Conservation (phyloP, 805 yeast genomes). For the Cyberlindnera lachancei region DNA sequence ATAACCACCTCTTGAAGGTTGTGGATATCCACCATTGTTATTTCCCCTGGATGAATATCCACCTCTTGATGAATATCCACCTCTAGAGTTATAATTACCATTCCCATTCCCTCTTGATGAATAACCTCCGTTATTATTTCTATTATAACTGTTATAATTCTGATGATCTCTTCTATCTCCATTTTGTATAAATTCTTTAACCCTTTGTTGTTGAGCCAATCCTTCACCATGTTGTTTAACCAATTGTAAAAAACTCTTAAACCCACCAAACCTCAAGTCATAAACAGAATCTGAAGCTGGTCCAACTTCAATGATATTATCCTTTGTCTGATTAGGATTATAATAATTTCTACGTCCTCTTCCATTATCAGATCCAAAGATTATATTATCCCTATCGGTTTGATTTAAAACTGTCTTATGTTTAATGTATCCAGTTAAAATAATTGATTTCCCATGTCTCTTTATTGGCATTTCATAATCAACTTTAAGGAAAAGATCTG, state of each 20-base stretch:
- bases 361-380: constrained; percentile 34
- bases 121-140: no score
- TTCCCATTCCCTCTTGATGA: no score
- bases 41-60: constrained; percentile 1
- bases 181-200: constrained; percentile 8
- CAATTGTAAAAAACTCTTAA: constrained; percentile 33
- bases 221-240: constrained; percentile 13
- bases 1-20: constrained; percentile 20
- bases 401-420: constrained; percentile 53
- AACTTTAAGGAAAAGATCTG: constrained; percentile 34
- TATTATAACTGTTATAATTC: no score
- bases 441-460: constrained; percentile 65
- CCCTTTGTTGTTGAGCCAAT: constrained; percentile 10
- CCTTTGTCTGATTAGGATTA: constrained; percentile 23
- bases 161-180: constrained; percentile 1
- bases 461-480: constrained; percentile 56
- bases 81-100: no score
- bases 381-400: constrained; percentile 59
- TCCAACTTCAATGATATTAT: constrained; percentile 38
- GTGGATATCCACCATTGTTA: constrained; percentile 4
- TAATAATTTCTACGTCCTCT: constrained; percentile 24
- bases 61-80: no score
- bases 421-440: constrained; percentile 70
- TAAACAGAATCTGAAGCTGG: constrained; percentile 41
- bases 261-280: constrained; percentile 44